Percentiles rank a stretch among this genome's conserved stretches.
phyloP scores from a whole-genome alignment of 768 basidiomycete species.

The Tremella yokohamensis region DNA sequence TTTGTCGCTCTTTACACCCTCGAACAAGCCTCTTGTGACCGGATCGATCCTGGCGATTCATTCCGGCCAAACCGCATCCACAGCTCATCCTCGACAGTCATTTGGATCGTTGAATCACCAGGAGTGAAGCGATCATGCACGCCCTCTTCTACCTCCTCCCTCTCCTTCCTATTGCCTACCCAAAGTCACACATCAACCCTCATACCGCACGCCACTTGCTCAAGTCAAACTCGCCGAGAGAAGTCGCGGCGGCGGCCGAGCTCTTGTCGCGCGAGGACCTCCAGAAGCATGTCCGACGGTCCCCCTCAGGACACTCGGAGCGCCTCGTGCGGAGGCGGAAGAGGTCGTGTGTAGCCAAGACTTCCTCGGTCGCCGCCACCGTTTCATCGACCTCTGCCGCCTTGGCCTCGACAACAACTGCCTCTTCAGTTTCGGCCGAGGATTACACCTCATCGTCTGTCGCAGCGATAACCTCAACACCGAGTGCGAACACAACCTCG shows the following conservation, averaged over 20 bases:
- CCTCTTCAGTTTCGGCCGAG: not conserved
- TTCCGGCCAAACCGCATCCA: too few relatives aligned
- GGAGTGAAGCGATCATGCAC: not conserved
- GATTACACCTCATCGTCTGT: not conserved
- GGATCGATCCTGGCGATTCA: too few relatives aligned
- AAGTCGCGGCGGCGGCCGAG: not conserved
- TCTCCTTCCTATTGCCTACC: slow-evolving; percentile 6
- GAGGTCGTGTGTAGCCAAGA: slow-evolving; percentile 4
- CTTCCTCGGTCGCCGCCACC: not conserved
- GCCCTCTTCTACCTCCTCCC: slow-evolving; percentile 11
- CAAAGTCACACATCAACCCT: not conserved
- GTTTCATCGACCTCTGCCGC: slow-evolving; percentile 1
- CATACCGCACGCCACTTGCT: not conserved
- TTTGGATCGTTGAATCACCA: too few relatives aligned
- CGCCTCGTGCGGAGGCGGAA: not conserved
- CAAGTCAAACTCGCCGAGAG: not conserved
- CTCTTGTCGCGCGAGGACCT: not conserved
- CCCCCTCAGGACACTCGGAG: not conserved
- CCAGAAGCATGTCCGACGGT: not conserved
- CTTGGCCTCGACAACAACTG: not conserved
- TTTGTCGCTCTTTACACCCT: too few relatives aligned
- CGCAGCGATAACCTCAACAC: not conserved
- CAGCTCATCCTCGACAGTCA: too few relatives aligned
- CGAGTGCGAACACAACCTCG: not conserved
- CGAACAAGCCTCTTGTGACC: too few relatives aligned